phyloP scores from a whole-genome alignment of 352 stramenopile genomes.

The Globisporangium apiculatum region DNA sequence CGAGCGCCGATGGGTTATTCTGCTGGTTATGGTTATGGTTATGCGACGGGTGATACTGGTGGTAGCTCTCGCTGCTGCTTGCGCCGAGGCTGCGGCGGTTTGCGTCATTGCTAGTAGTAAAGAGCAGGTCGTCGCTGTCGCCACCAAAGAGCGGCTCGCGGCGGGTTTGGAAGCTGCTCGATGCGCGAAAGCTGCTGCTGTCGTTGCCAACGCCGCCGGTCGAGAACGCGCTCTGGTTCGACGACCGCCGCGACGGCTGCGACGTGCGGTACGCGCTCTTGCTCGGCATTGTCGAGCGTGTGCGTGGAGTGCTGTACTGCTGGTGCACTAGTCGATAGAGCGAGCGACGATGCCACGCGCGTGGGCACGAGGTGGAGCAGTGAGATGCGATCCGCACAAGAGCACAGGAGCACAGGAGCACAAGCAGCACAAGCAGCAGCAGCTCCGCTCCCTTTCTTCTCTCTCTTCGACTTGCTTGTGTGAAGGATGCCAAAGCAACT shows the following conservation, averaged over 20 bases:
- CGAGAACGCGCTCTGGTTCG: constrained; percentile 6
- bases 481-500: too few species aligned
- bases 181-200: constrained; percentile 5
- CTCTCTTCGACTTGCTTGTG: too few species aligned
- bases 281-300: constrained; percentile 1
- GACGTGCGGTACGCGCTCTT: constrained; percentile 5
- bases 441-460: too few species aligned
- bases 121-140: constrained; percentile 1
- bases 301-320: too few species aligned
- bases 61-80: constrained; percentile 5
- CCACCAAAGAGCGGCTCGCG: constrained; percentile 10
- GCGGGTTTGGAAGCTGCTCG: not conserved
- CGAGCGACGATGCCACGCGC: too few species aligned
- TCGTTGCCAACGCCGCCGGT: constrained; percentile 1
- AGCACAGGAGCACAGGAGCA: too few species aligned
- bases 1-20: constrained; percentile 8
- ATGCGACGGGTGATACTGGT: not conserved
- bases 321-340: too few species aligned
- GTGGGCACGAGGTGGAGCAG: too few species aligned
- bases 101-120: not conserved
- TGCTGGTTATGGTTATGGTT: constrained; percentile 3
- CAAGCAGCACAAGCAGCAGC: too few species aligned
- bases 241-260: constrained; percentile 8
- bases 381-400: too few species aligned
- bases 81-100: constrained; percentile 5